A percentile compares a stretch with the other conserved stretches of the same genome.
phyloP scores from a whole-genome alignment of 495 filamentous ascomycete genomes.

The Aspergillus wentii region DNA sequence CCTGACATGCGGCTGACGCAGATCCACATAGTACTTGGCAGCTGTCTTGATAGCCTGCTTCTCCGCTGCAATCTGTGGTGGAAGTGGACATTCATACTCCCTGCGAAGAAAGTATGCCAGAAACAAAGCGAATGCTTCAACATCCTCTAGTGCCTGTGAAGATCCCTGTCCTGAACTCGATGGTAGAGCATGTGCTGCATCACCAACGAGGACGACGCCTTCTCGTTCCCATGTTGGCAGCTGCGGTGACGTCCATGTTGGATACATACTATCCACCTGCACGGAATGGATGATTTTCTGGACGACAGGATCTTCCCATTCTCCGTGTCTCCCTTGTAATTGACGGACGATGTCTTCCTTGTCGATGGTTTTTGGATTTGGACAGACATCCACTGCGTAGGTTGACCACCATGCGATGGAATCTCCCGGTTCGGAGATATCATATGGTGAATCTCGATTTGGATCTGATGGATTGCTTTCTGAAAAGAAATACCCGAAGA shows the following conservation, averaged over 20 bases:
- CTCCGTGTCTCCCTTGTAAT: slow-evolving; percentile 38
- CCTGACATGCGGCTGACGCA: slow-evolving; percentile 26
- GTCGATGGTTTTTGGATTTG: slow-evolving; percentile 32
- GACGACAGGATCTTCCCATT: slow-evolving; percentile 49
- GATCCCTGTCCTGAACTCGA: slow-evolving; percentile 43
- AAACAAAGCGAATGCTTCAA: slow-evolving; percentile 29
- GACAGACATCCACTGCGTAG: slow-evolving; percentile 33
- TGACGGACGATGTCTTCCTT: slow-evolving; percentile 30
- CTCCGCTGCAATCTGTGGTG: neutral
- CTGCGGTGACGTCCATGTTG: slow-evolving; percentile 45
- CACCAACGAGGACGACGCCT: slow-evolving; percentile 34
- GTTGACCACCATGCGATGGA: slow-evolving; percentile 46
- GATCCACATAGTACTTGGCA: slow-evolving; percentile 20
- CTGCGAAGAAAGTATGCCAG: slow-evolving; percentile 22
- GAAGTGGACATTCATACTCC: slow-evolving; percentile 1
- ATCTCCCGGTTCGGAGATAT: slow-evolving; percentile 28
- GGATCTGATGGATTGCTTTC: slow-evolving; percentile 13
- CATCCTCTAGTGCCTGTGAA: slow-evolving; percentile 45
- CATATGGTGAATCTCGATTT: slow-evolving; percentile 20
- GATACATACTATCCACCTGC: slow-evolving; percentile 44
- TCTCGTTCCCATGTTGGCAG: slow-evolving; percentile 44
- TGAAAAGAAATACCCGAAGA: slow-evolving; percentile 52
- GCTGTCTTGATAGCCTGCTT: slow-evolving; percentile 19
- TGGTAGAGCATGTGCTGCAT: slow-evolving; percentile 47
- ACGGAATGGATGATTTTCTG: slow-evolving; percentile 35